phyloP scores from a whole-genome alignment of 768 basidiomycete genomes.

The Rhodocollybia butyracea region DNA sequence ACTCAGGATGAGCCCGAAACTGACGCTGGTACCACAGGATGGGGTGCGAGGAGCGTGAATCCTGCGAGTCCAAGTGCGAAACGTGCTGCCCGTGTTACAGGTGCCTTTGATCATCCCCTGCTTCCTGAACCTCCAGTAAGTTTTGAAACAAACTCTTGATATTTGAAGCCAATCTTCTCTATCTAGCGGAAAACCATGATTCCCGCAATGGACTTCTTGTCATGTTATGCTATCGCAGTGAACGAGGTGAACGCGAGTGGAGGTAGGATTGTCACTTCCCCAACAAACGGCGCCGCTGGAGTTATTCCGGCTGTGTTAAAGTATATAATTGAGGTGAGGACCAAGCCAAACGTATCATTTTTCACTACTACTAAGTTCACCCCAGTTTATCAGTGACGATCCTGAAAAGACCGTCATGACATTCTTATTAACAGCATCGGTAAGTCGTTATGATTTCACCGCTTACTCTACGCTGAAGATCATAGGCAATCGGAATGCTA shows the following conservation, averaged over 20 bases:
- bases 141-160: constrained; percentile 9
- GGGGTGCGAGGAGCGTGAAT: neutral
- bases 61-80: constrained; percentile 1
- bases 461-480: neutral
- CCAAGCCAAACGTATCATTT: constrained; percentile 2
- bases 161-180: neutral
- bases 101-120: constrained; percentile 76
- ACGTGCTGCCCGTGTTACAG: constrained; percentile 51
- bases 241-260: constrained; percentile 95
- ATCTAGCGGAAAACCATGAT: constrained; percentile 78
- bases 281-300: constrained; percentile 91
- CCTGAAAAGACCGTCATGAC: constrained; percentile 85
- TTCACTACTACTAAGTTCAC: constrained; percentile 6
- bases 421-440: constrained; percentile 86
- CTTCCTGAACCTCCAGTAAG: constrained; percentile 81
- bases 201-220: constrained; percentile 90
- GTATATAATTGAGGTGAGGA: constrained; percentile 72
- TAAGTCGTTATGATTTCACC: constrained; percentile 29
- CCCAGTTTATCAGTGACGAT: constrained; percentile 85
- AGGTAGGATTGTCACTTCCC: constrained; percentile 92
- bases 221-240: constrained; percentile 91
- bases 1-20: too few species aligned
- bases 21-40: neutral
- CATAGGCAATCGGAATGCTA: constrained; percentile 86
- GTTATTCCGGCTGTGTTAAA: constrained; percentile 92